Base-by-base conservation (phyloP, 768 basidiomycete species). In the Tricholoma sp. region DNA sequence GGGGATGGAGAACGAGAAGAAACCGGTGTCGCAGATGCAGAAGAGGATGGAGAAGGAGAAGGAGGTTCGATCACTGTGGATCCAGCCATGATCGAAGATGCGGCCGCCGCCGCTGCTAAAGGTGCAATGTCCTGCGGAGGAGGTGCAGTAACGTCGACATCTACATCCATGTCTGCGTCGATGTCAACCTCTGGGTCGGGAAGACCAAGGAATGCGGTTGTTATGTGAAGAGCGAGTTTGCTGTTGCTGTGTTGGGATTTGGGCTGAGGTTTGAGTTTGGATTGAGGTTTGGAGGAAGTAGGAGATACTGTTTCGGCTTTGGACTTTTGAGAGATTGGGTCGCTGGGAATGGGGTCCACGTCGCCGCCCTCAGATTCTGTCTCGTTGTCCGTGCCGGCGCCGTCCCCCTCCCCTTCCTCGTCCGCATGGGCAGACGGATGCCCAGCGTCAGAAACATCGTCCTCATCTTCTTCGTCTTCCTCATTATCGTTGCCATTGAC, bases 71-170 rank as follows among this genome's bases (percentile, higher is more conserved):
- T 59, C 49, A 77, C 67, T 10, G 69, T 62, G 0, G 78, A 72
- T 19, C 76, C 76, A 6, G 79, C 76, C 76, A 79, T 79, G 35
- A 79, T 80, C 11, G 79, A 78, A n/a, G 77, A 75, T 3, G 75
- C 72, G 5, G 77, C 74, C 0, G 73, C 76, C 4, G 74, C 72
- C 0, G 73, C 71, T 35, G 69, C 64, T 34, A 71, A 64, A 41
- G 69, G 69, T 0, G 63, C 70, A 7, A 69, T 65, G 54, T 66
- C 63, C 57, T 67, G 58, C 9, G 65, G 51, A 37, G 65, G 56
- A 46, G 71, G 66, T 37, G 66, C 63, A 14, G 69, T 71, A 9
- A 66, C 62, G 54, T 78, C 76, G 45, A 71, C 62, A 34, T 72
- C 71, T 35, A 41, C 19, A 6, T 54, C 53, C 57, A 64, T 63